Percentiles rank a stretch among this genome's conserved stretches.
phyloP scores from a whole-genome alignment of 1,284 basidiomycete genomes.

The Takashimella tepidaria region DNA sequence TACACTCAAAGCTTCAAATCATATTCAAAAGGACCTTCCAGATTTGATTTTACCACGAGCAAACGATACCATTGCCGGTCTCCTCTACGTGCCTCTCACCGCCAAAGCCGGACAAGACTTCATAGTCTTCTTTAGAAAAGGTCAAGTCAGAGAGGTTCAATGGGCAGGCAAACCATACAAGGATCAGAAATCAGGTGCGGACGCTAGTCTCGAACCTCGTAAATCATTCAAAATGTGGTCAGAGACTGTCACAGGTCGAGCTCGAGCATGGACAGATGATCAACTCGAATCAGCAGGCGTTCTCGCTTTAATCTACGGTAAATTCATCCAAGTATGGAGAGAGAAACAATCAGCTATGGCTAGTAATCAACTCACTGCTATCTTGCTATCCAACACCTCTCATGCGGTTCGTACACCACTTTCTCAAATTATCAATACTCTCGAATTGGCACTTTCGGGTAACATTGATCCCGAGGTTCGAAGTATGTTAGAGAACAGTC shows the following conservation, averaged over 20 bases:
- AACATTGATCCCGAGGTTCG: conserved; percentile 71
- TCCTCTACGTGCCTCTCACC: conserved; percentile 73
- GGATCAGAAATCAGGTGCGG: conserved; percentile 36
- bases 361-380: conserved; percentile 72
- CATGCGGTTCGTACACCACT: conserved; percentile 62
- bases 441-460: conserved; percentile 79
- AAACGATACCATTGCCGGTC: conserved; percentile 68
- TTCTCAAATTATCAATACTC: conserved; percentile 58
- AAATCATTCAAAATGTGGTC: conserved; percentile 79
- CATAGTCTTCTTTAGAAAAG: conserved; percentile 74
- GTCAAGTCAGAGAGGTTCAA: conserved; percentile 64
- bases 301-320: conserved; percentile 63
- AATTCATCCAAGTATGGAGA: conserved; percentile 79
- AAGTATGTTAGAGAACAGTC: conserved; percentile 70
- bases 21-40: conserved; percentile 66
- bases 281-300: conserved; percentile 82
- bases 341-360: conserved; percentile 73
- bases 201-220: conserved; percentile 61
- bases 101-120: conserved; percentile 61
- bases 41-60: conserved; percentile 66
- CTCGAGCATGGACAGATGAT: conserved; percentile 76
- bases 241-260: conserved; percentile 67
- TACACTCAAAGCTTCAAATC: conserved; percentile 59
- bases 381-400: conserved; percentile 79
- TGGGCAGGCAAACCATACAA: conserved; percentile 78